Percentiles rank a stretch among this genome's conserved stretches.
phyloP scores from a whole-genome alignment of 1,139 yeast genomes.

The Wickerhamiella infanticola region DNA sequence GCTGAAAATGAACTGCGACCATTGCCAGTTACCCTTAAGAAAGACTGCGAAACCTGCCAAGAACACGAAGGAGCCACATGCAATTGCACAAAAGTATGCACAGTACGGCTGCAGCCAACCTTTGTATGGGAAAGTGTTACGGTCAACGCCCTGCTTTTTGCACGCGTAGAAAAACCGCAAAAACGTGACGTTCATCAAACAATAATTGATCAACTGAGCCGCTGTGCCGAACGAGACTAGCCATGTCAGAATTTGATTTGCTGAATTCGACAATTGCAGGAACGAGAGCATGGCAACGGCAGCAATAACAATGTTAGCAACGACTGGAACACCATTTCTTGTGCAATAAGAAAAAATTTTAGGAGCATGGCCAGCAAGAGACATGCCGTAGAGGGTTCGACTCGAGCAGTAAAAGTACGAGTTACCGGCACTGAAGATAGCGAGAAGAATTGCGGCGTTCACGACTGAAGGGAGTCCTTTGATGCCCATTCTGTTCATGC shows the following conservation, averaged over 20 bases:
- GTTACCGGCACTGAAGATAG: constrained; percentile 61
- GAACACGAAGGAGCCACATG: constrained; percentile 46
- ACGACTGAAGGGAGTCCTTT: constrained; percentile 45
- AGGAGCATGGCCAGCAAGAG: constrained; percentile 41
- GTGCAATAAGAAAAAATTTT: constrained; percentile 29
- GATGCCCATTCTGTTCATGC: constrained; percentile 39
- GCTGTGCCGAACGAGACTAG: constrained; percentile 65
- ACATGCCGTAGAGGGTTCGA: constrained; percentile 42
- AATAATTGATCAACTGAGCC: constrained; percentile 60
- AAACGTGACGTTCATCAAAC: constrained; percentile 48
- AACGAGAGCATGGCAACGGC: constrained; percentile 35
- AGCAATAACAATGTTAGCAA: constrained; percentile 33
- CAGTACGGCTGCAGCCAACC: constrained; percentile 46
- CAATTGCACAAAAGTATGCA: constrained; percentile 28
- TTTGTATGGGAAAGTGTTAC: constrained; percentile 38
- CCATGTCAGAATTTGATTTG: constrained; percentile 58
- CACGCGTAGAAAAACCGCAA: constrained; percentile 49
- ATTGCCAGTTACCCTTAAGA: constrained; percentile 46
- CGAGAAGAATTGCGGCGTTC: constrained; percentile 43
- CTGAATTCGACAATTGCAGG: constrained; percentile 43
- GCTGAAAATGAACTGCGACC: constrained; percentile 45
- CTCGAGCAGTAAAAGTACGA: constrained; percentile 55
- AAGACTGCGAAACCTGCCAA: constrained; percentile 56
- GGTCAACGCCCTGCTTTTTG: constrained; percentile 39
- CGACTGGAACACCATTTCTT: constrained; percentile 45